phyloP scores from a whole-genome alignment of 2,329 filamentous ascomycete genomes.

The Diaporthe citri region DNA sequence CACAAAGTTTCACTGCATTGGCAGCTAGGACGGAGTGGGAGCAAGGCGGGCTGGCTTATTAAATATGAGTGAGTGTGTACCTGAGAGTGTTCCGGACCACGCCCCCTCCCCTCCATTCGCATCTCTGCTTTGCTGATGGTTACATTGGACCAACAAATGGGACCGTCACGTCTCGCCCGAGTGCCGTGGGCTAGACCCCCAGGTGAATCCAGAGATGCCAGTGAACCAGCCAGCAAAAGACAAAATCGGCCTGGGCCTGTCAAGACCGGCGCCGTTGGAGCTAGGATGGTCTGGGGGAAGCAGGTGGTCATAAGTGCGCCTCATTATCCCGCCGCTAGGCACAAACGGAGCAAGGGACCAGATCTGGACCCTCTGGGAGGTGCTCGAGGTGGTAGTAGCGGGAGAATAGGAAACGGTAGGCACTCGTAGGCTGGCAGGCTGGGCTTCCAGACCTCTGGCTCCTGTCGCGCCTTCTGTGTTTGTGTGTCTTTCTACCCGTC shows the following conservation, averaged over 20 bases:
- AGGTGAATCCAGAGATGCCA: conserved; percentile 1
- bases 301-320: not conserved
- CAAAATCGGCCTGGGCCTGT: conserved; percentile 24
- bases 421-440: not conserved
- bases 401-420: not conserved
- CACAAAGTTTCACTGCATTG: conserved; percentile 10
- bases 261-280: conserved; percentile 30
- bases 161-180: conserved; percentile 1
- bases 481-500: conserved; percentile 26
- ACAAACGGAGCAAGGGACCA: conserved; percentile 10
- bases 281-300: conserved; percentile 23
- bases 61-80: conserved; percentile 20
- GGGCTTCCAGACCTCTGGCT: conserved; percentile 17
- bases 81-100: conserved; percentile 8
- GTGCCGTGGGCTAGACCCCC: conserved; percentile 18
- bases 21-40: not conserved
- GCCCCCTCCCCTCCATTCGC: not conserved
- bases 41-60: conserved; percentile 23
- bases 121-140: conserved; percentile 3
- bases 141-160: conserved; percentile 21
- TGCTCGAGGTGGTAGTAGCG: not conserved
- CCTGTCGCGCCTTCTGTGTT: conserved; percentile 9
- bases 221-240: not conserved
- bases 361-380: not conserved
- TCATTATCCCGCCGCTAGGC: not conserved